Evolutionary conservation across 192 early-diverging fungal species (phyloP).

Genomic region (Paraglomus brasilianum): DNA sequence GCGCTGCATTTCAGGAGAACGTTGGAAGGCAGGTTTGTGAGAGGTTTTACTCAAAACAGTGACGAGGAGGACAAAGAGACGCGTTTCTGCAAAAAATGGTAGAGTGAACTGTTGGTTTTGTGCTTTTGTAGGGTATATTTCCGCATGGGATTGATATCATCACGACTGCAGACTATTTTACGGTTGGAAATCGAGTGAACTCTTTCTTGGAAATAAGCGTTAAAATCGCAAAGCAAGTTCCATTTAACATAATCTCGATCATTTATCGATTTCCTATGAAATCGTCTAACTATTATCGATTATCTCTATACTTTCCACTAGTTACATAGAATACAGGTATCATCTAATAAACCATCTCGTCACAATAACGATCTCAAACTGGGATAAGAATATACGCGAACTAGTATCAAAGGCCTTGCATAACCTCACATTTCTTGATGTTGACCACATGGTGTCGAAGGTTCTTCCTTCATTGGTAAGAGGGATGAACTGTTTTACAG

Average conservation of each 20-base stretch:
- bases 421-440: constrained; percentile 58
- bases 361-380: constrained; percentile 69
- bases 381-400: constrained; percentile 82
- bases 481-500: neutral
- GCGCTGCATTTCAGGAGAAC: constrained; percentile 97
- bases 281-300: neutral
- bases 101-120: neutral
- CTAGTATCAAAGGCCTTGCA: constrained; percentile 74
- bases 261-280: neutral
- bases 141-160: constrained; percentile 94
- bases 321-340: constrained; percentile 73
- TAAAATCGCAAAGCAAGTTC: constrained; percentile 66
- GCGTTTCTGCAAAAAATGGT: neutral
- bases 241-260: neutral
- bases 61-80: neutral
- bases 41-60: constrained; percentile 3
- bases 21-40: constrained; percentile 79
- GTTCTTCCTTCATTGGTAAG: constrained; percentile 63
- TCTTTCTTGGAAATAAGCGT: constrained; percentile 72
- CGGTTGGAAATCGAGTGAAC: constrained; percentile 78
- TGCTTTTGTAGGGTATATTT: constrained; percentile 65
- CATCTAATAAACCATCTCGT: constrained; percentile 73
- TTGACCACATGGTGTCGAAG: constrained; percentile 49
- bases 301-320: constrained; percentile 24
- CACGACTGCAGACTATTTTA: constrained; percentile 89